Percentiles rank a stretch among this genome's conserved stretches.
Conservation (phyloP, 352 stramenopile species). For the Phytophthora sp. region DNA sequence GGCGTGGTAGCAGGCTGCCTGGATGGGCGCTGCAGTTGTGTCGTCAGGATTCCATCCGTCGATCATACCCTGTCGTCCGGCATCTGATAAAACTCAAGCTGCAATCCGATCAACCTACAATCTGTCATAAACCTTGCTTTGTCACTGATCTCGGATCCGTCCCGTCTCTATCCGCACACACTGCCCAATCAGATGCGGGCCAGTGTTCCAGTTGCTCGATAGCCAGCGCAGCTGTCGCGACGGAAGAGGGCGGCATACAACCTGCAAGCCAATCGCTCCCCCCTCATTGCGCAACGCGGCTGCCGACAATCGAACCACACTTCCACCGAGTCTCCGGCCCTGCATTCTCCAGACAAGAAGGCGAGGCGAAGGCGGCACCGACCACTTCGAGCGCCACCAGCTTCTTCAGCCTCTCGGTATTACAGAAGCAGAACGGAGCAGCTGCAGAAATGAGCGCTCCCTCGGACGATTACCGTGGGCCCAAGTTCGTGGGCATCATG, state of each 20-base stretch:
- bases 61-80: conserved; percentile 2
- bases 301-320: conserved; percentile 31
- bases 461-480: conserved; percentile 55
- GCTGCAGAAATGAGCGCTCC: conserved; percentile 38
- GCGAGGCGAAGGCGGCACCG: conserved; percentile 13
- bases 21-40: conserved; percentile 23
- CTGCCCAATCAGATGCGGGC: conserved; percentile 26
- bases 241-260: conserved; percentile 35
- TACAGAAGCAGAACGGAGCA: not conserved
- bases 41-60: conserved; percentile 1
- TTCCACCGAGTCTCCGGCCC: conserved; percentile 10
- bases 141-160: conserved; percentile 1
- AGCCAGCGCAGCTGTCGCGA: conserved; percentile 18
- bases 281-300: conserved; percentile 29
- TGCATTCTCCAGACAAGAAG: conserved; percentile 35
- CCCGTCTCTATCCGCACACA: conserved; percentile 7
- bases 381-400: not conserved
- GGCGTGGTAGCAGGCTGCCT: not conserved
- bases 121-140: not conserved
- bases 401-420: not conserved
- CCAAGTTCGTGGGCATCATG: conserved; percentile 88
- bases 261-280: not conserved
- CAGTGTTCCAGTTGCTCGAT: conserved; percentile 34
- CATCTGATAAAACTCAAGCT: conserved; percentile 2
- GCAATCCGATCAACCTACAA: not conserved